Base-by-base conservation (phyloP, 768 basidiomycete genomes). In the Multifurca ochricompacta region DNA sequence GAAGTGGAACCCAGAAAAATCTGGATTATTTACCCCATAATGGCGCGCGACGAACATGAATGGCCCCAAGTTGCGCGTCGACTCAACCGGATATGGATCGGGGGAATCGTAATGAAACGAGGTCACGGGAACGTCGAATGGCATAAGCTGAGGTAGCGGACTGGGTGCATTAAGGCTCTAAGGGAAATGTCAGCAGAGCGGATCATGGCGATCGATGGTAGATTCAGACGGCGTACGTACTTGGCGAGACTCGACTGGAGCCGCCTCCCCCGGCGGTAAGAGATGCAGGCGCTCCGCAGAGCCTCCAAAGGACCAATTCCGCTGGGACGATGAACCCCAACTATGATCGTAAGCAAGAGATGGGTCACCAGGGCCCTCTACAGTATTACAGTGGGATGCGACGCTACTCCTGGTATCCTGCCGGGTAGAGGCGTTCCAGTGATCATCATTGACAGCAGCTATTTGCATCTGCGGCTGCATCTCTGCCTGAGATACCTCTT, bases 51-150 rank as follows among this genome's bases (percentile, higher is more conserved):
- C 43, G 10, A 51, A 51, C 36, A 51, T 51, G 16, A 56, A 56
- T 6, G 54, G 54, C 18, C 48, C 37, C 36, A 56, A 16, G 25
- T 31, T 21, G 7, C 6, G 48, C 9, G 48, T 45, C 31, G 31
- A 31, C 6, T 3, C 36, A 34, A 28, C 23, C 25, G 54, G 54
- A 40, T 48, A 56, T 6, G 43, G 54, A 39, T 56, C 54, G 9
- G 54, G 43, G 8, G 54, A 51, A 45, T 56, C 54, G 31, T 39
- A 56, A 51, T 56, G 49, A 46, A 50, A 28, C 31, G 54, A 28
- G 10, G 31, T 1, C 37, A 48, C 18, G 18, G 41, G 36, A 6
- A 11, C n/a, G n/a, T 45, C 43, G 4, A 28, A 36, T 19, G 48
- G 18, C 36, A 11, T 7, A 11, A 32, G 11, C 36, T 39, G 30